Conservation (phyloP, 2,329 filamentous ascomycete genomes). For the Sclerotinia minor region DNA sequence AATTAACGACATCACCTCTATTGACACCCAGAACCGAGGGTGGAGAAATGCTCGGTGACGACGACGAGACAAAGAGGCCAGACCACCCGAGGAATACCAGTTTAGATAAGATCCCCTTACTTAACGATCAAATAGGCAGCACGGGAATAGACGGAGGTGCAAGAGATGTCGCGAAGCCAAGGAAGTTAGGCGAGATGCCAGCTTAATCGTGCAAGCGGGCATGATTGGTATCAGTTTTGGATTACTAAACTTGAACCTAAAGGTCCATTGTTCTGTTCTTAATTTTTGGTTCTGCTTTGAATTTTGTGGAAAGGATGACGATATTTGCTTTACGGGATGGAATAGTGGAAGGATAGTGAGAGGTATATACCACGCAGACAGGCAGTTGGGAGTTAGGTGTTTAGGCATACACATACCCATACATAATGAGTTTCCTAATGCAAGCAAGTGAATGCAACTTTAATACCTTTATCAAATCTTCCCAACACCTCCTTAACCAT, state of each 20-base stretch:
- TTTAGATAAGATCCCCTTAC: slow-evolving; percentile 58
- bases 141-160: slow-evolving; percentile 49
- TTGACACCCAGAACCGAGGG: slow-evolving; percentile 43
- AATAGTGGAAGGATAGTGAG: background rate
- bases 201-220: slow-evolving; percentile 27
- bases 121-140: slow-evolving; percentile 50
- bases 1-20: slow-evolving; percentile 47
- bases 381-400: slow-evolving; percentile 9
- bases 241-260: background rate
- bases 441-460: background rate
- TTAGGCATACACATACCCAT: background rate
- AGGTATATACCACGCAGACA: slow-evolving; percentile 7
- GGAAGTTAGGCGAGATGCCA: slow-evolving; percentile 45
- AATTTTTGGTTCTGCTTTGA: background rate
- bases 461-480: background rate
- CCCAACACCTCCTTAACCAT: background rate
- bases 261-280: background rate
- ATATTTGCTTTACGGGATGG: background rate
- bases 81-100: slow-evolving; percentile 31
- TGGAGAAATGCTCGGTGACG: slow-evolving; percentile 24
- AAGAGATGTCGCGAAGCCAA: slow-evolving; percentile 51
- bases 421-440: background rate
- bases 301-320: background rate
- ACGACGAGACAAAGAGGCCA: slow-evolving; percentile 9
- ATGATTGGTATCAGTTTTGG: background rate